Base-by-base conservation (phyloP, 2,329 filamentous ascomycete species). In the Talaromyces sp. region DNA sequence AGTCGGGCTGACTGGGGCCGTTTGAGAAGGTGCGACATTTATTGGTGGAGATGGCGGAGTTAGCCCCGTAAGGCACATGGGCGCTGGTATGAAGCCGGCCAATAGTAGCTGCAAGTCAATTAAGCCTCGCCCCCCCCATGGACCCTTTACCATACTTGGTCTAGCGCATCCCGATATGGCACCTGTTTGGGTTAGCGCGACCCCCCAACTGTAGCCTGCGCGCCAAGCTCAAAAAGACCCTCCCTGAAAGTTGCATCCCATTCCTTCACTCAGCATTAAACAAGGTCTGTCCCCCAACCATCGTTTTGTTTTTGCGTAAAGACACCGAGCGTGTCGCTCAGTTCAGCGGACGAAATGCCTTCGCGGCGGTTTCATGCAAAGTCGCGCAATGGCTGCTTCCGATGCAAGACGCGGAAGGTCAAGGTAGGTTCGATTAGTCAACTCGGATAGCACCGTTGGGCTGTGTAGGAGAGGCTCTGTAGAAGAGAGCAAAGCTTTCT, bases 361-460 rank as follows among this genome's bases (percentile, higher is more conserved):
- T 61, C 59, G n/a, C 55, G 59, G 51, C 59, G 59, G 29, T 52
- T 55, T 24, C 59, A 61, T 55, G 50, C 46, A 50, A 61, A 61
- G 51, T 61, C 59, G 57, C 59, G 59, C 9, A 43, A 61, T 55
- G 59, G 55, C 21, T 61, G 59, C 17, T 49, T 58, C 38, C 46
- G 50, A 41, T 58, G 59, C 41, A 61, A 61, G 31, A 38, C 55
- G 27, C 53, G 59, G 31, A 61, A 55, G 55, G 59, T 61, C 21
- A 61, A 61, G 56, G 59, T 61, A 38, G 9, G 56, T 32, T 29
- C 49, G 27, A 29, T 24, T 54, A 52, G n/a, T 32, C 21, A 11
- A 24, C 7, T 14, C 38, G 31, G 46, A 24, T 13, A 4, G n/a
- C 13, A 21, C 21, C 27, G 7, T 49, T 32, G 11, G 13, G 27